Conservation (phyloP, 495 filamentous ascomycete genomes). For the Delitschia confertaspora region DNA sequence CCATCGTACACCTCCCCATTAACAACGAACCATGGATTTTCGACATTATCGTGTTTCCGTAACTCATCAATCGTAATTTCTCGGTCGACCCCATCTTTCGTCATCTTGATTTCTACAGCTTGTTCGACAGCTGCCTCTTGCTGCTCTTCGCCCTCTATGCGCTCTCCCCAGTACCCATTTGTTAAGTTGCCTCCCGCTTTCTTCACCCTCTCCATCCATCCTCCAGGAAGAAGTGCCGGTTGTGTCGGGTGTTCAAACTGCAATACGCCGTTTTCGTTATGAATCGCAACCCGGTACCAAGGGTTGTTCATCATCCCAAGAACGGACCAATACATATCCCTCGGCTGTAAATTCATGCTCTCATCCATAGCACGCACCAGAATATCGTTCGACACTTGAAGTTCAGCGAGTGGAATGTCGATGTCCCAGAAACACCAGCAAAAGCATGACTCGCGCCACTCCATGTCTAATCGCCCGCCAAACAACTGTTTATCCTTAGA, state of each 20-base stretch:
- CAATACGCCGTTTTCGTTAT: conserved; percentile 55
- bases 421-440: conserved; percentile 95
- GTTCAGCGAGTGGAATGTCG: conserved; percentile 53
- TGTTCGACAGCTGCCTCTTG: conserved; percentile 36
- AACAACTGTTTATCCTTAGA: conserved; percentile 57
- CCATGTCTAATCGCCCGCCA: conserved; percentile 74
- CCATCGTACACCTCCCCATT: conserved; percentile 92
- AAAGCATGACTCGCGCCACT: conserved; percentile 71
- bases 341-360: conserved; percentile 73
- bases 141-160: conserved; percentile 49
- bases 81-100: conserved; percentile 55
- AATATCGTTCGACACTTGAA: conserved; percentile 60
- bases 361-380: conserved; percentile 90
- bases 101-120: conserved; percentile 69
- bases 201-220: conserved; percentile 97
- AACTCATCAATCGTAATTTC: conserved; percentile 66
- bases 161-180: conserved; percentile 86
- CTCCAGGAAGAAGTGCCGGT: conserved; percentile 66
- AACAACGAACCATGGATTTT: conserved; percentile 83
- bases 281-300: conserved; percentile 80
- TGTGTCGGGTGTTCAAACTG: conserved; percentile 89
- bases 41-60: conserved; percentile 53
- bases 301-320: conserved; percentile 99
- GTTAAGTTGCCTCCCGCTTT: conserved; percentile 70
- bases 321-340: conserved; percentile 96